Evolutionary conservation across 805 yeast species (phyloP), one percentile per base, ranked within the genome.

Genomic region (Cyberlindnera maclurae): DNA sequence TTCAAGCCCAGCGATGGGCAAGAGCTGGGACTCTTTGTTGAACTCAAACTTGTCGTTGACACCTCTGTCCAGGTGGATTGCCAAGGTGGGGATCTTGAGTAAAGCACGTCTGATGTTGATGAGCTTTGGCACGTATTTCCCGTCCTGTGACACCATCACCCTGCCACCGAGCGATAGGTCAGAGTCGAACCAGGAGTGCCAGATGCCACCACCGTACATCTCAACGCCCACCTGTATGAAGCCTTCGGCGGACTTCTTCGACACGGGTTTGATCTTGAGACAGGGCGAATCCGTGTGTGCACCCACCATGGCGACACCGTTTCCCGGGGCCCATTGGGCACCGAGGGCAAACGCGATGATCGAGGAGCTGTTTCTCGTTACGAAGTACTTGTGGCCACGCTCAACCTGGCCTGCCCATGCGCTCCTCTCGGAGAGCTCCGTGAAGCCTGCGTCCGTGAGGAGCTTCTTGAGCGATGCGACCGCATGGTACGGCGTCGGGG

Each of bases 181-280:
- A 43, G 97, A 77, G 60, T 90, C 98, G 55, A 93, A 90, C 97
- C 97, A 90, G 5, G 96, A 77, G 57, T 86, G 96, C 78, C 97
- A 93, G 39, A 89, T 79, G 36, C 96, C 93, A 27, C 97, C 97
- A 40, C 98, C 97, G 55, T 90, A 90, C 36, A 81, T 75, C 61
- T 93, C 97, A 9, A 93, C 95, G 29, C 96, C 97, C 15, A 93
- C 77, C 59, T 89, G 96, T 39, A 77, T 71, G 53, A 78, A 90
- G 1, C 95, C 95, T 51, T 84, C 89, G 13, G 69, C 64, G 10
- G 65, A 59, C 49, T 74, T 75, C 54, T 79, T 77, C 17, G 95
- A 83, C 24, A 82, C 68, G 11, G 98, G 98, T 63, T 90, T 93
- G 49, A 90, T 75, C 56, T 95, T 73, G 47, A 90, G 68, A 26